phyloP scores from a whole-genome alignment of 192 early-diverging fungal genomes.

The Backusella sp. region DNA sequence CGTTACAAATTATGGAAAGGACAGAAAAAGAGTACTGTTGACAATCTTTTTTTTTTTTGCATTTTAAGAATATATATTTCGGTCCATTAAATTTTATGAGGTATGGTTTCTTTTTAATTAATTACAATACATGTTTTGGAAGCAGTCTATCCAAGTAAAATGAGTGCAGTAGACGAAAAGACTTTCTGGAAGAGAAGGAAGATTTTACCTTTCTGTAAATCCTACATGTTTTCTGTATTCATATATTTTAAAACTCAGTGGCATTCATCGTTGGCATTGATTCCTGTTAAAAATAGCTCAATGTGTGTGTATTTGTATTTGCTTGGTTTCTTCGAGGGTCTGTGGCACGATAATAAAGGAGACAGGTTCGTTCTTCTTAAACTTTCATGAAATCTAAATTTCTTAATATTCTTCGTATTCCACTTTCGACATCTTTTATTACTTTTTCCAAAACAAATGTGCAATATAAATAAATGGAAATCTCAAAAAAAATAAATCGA shows the following conservation, averaged over 20 bases:
- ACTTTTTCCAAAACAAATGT: background rate
- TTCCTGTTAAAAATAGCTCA: background rate
- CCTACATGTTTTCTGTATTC: background rate
- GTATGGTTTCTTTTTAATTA: background rate
- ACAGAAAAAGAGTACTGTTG: background rate
- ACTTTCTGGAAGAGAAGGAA: constrained; percentile 7
- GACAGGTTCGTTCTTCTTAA: background rate
- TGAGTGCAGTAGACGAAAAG: background rate
- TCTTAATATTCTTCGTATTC: constrained; percentile 7
- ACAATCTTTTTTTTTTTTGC: background rate
- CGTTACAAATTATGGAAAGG: background rate
- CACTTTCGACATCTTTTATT: background rate
- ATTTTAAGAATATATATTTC: background rate
- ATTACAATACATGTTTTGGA: background rate
- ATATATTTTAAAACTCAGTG: background rate
- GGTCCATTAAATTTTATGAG: background rate
- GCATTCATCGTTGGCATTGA: background rate
- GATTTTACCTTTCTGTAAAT: background rate
- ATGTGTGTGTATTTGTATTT: background rate
- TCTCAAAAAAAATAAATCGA: background rate
- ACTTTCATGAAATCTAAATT: background rate
- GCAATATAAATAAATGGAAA: background rate
- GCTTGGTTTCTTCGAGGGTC: background rate
- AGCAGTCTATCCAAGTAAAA: background rate
- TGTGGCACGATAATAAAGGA: background rate